Evolutionary conservation across 2,329 filamentous ascomycete species (phyloP).

Genomic region (Madurella mycetomatis): DNA sequence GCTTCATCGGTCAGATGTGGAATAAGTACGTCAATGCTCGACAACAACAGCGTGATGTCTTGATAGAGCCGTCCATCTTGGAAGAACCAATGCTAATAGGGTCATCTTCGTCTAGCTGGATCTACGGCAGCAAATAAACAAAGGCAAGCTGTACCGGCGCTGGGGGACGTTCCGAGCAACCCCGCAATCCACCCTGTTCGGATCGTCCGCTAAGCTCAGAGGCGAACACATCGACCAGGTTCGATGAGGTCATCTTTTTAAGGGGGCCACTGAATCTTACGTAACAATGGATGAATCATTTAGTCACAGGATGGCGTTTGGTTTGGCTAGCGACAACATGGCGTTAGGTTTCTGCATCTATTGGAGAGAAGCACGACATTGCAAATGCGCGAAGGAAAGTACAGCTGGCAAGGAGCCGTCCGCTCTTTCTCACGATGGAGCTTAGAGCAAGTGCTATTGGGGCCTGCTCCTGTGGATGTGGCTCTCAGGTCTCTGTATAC

Average conservation of each 20-base stretch:
- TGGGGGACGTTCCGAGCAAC: too few relatives aligned
- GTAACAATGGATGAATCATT: not conserved
- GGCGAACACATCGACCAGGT: too few relatives aligned
- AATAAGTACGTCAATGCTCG: constrained; percentile 45
- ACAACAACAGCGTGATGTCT: not conserved
- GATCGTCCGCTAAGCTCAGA: too few relatives aligned
- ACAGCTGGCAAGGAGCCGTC: not conserved
- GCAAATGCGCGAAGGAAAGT: not conserved
- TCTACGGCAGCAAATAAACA: constrained; percentile 8
- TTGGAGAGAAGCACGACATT: not conserved
- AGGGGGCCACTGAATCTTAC: too few relatives aligned
- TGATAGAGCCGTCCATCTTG: not conserved
- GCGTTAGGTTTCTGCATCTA: not conserved
- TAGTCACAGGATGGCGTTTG: not conserved
- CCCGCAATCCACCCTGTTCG: too few relatives aligned
- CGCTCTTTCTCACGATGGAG: not conserved
- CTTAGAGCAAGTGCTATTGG: not conserved
- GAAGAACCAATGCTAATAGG: not conserved
- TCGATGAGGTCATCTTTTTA: too few relatives aligned
- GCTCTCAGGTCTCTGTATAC: too few relatives aligned
- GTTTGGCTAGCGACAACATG: not conserved
- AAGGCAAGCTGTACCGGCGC: too few relatives aligned
- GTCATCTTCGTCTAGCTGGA: constrained; percentile 10
- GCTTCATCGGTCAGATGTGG: constrained; percentile 53
- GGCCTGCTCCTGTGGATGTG: not conserved